A percentile compares a stretch with the other conserved stretches of the same genome.
These are phyloP conservation scores for Orychophragmus violaceus DNA, from an alignment of 345 rosid genomes.

Conservation along the genomic window DNA sequence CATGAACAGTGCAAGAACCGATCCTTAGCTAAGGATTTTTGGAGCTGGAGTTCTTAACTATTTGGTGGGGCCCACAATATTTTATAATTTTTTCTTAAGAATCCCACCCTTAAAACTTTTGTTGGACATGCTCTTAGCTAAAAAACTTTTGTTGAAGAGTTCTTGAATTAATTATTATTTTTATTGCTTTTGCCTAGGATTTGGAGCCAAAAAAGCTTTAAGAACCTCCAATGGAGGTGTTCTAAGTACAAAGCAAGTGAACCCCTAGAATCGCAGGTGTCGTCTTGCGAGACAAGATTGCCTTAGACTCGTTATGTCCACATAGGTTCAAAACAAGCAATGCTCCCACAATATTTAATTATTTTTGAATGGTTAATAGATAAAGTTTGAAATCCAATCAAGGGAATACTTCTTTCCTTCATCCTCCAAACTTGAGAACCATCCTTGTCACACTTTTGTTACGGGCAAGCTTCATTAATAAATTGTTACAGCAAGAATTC, in stretches of 20 bases:
- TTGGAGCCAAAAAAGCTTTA: no score
- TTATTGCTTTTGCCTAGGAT: no score
- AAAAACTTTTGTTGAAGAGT: no score
- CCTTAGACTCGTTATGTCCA: conserved; percentile 9
- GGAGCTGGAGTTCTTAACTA: no score
- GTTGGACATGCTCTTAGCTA: no score
- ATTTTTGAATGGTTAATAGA: not conserved
- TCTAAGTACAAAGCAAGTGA: not conserved
- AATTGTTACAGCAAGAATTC: not conserved
- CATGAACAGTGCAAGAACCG: no score
- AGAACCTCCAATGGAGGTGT: no score
- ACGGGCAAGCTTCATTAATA: not conserved
- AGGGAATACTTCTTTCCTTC: conserved; percentile 7
- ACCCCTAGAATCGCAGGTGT: not conserved
- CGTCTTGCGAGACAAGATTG: not conserved
- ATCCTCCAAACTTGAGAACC: conserved; percentile 1
- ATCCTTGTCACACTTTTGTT: not conserved
- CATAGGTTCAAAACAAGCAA: conserved; percentile 19
- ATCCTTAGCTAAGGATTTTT: no score
- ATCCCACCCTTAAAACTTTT: no score
- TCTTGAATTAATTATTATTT: no score
- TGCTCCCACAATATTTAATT: not conserved
- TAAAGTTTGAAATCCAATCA: not conserved
- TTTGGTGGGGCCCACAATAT: no score
- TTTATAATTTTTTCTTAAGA: no score